Evolutionary conservation across 2,329 filamentous ascomycete genomes (phyloP), one percentile per base, ranked within the genome.

Genomic region (Diaporthe vaccinii): DNA sequence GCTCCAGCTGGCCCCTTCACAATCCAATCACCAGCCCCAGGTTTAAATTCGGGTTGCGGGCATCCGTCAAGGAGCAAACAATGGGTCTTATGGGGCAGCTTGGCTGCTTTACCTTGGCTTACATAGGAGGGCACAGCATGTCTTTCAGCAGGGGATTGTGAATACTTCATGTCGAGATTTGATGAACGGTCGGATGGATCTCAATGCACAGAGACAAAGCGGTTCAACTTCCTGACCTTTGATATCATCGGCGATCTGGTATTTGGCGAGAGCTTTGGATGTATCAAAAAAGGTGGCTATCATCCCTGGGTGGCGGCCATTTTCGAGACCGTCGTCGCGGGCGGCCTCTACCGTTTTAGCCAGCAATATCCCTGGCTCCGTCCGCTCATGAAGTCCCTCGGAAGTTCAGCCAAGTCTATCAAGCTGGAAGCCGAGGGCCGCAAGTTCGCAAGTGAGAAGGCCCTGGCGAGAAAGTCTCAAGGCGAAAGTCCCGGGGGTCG

Each of bases 171-270:
- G 17, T 44, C 15, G 44, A 49, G 6, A 49, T 49, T 22, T 20
- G 20, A 22, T 49, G 44, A 49, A 22, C 20, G 22, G 5, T 3
- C 7, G 17, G 20, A 20, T 49, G 44, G 8, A 22, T 49, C 8
- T 22, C 44, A 49, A 49, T 49, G 44, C 44, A 22, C 8, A 8
- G 17, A 46, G 44, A 49, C 8, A 22, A 49, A 22, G 8, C 20
- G 74, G 74, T 58, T 75, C 71, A 79, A 82, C 65, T 82, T 73
- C 34, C 62, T 67, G 25, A 77, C 72, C 2, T 79, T 79, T 36
- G 78, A 79, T 46, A 73, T 79, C 15, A 79, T 78, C 8, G 76
- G 77, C 31, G 76, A 77, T 31, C 73, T 79, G 41, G 72, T 74
- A 31, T 78, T 79, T 34, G 77, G 74, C 15, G 77, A 78, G 58